Evolutionary conservation across 208 protist genomes (phyloP), one percentile per base, ranked within the genome.

Genomic region (Leishmania aethiopica): DNA sequence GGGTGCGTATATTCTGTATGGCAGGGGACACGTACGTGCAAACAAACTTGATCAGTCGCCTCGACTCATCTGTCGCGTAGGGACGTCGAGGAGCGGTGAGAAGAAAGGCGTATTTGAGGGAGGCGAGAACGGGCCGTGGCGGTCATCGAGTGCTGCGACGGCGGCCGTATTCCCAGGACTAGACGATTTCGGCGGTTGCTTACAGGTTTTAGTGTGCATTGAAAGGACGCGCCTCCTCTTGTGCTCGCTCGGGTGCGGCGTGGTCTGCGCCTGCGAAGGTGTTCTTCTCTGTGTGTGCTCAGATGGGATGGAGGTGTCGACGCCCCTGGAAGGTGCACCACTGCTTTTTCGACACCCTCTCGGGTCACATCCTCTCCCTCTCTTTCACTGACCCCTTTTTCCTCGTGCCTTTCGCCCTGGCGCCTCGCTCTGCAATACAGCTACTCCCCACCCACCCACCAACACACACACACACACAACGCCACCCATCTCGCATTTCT

Each of bases 31-130:
- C 59, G 5, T 67, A 51, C 22, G 78, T 86, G 83, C 80, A 82
- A 78, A 67, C 67, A 73, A 81, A 78, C 75, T 78, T 69, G 60
- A 81, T 85, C 77, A 74, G 81, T 66, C 75, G 77, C 81, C 81
- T 85, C 81, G 62, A 81, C 81, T 85, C 81, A 81, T 81, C 81
- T 85, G 81, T 75, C 64, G 22, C 7, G 37, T 75, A 35, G 42
- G 45, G n/a, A 53, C 22, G 17, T 53, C 40, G 70, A 74, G 70
- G 32, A 55, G 28, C 47, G 4, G 47, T 19, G 8, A 57, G 32
- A 32, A 0, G 17, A 45, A 35, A 22, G 15, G 70, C 15, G 3
- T 55, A 17, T 74, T 28, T 25, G 64, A 15, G 32, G 28, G 17
- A 62, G n/a, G 13, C 62, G 47, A 11, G 60, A 78, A 40, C 15